These are phyloP conservation scores for Leccinum sublutescens DNA, from an alignment of 768 basidiomycete genomes.

Conservation along the genomic window DNA sequence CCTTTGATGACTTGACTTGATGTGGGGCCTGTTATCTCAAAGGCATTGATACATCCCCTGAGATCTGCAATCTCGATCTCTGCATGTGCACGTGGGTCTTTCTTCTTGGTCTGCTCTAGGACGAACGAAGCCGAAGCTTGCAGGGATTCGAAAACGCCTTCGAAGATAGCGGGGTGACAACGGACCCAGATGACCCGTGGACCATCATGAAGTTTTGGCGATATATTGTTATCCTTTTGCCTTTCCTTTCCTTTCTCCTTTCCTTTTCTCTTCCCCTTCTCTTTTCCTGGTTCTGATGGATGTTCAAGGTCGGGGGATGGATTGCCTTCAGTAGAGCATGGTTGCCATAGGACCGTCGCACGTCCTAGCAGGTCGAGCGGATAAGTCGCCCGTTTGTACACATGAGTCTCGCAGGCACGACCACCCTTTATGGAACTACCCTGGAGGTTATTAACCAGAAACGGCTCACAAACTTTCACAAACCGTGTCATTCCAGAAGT, in stretches of 20 bases:
- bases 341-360: constrained; percentile 71
- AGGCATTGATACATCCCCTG: constrained; percentile 67
- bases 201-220: constrained; percentile 4
- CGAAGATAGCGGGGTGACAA: constrained; percentile 72
- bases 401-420: constrained; percentile 60
- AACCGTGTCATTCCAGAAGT: constrained; percentile 65
- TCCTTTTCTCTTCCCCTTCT: neutral
- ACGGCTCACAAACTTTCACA: neutral
- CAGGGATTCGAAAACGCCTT: constrained; percentile 53
- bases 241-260: constrained; percentile 35
- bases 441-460: constrained; percentile 1
- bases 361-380: constrained; percentile 74
- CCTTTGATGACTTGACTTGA: constrained; percentile 73
- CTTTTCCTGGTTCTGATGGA: constrained; percentile 10
- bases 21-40: constrained; percentile 89
- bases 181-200: constrained; percentile 68
- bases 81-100: constrained; percentile 18
- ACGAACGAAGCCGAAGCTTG: constrained; percentile 48
- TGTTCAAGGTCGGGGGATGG: neutral
- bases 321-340: constrained; percentile 22
- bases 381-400: constrained; percentile 63
- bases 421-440: constrained; percentile 64
- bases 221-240: constrained; percentile 22
- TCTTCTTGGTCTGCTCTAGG: constrained; percentile 38
- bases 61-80: constrained; percentile 71